phyloP scores from a whole-genome alignment of 257 asterid genomes.

The Oldenlandia corymbosa region DNA sequence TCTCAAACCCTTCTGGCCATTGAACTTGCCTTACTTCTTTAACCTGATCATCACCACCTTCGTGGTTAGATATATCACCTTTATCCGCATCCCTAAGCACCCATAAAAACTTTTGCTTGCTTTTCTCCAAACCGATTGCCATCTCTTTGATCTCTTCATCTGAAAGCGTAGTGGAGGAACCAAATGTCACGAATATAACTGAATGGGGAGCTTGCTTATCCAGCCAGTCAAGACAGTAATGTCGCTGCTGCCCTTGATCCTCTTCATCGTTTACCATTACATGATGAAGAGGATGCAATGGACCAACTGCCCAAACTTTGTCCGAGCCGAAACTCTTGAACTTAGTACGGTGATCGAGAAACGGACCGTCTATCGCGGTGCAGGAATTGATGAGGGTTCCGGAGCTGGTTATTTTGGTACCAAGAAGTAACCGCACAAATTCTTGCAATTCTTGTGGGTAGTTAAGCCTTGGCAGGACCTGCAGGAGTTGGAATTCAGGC shows the following conservation, averaged over 20 bases:
- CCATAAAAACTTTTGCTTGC: conserved; percentile 39
- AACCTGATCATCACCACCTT: no score
- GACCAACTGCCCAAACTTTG: conserved; percentile 36
- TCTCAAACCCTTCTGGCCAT: conserved; percentile 33
- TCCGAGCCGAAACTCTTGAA: no score
- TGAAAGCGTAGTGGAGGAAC: conserved; percentile 28
- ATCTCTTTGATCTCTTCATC: conserved; percentile 30
- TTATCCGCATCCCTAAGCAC: conserved; percentile 49
- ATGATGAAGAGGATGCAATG: conserved; percentile 23
- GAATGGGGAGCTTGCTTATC: conserved; percentile 35
- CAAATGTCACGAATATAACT: conserved; percentile 40
- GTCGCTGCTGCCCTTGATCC: background rate
- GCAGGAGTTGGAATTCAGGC: no score
- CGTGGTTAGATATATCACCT: background rate
- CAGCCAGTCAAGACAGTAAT: conserved; percentile 34
- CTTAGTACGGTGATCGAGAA: no score
- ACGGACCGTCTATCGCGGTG: no score
- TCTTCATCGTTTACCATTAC: no score
- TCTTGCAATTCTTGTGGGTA: no score
- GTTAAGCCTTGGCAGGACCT: no score
- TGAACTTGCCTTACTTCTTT: background rate
- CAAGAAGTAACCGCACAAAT: no score
- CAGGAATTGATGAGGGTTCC: no score
- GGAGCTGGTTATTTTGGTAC: background rate
- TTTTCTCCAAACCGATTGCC: conserved; percentile 37